A percentile compares a stretch with the other conserved stretches of the same genome.
Conservation (phyloP, 2,329 filamentous ascomycete species). For the Penicillium janthinellum region DNA sequence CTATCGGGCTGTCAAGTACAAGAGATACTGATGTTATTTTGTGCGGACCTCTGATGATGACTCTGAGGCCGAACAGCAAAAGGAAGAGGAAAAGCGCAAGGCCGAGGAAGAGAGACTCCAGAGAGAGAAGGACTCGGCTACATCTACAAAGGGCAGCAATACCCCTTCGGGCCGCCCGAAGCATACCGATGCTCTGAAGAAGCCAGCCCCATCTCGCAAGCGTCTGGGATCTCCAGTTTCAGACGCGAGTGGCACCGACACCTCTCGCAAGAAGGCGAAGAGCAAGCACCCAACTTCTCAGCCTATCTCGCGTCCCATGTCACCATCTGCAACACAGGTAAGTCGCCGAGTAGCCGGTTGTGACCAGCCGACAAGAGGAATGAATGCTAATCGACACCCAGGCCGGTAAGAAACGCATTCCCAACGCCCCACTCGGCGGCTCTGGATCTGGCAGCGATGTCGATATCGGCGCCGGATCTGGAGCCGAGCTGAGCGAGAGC, state of each 20-base stretch:
- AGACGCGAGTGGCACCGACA: slow-evolving; percentile 90
- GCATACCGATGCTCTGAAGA: slow-evolving; percentile 55
- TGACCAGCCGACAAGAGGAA: background rate
- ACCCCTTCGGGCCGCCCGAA: slow-evolving; percentile 64
- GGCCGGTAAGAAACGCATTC: slow-evolving; percentile 56
- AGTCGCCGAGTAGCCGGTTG: slow-evolving; percentile 7
- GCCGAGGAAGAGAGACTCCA: slow-evolving; percentile 54
- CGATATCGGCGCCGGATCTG: slow-evolving; percentile 55
- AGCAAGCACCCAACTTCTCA: slow-evolving; percentile 59
- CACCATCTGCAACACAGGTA: slow-evolving; percentile 61
- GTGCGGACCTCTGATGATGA: slow-evolving; percentile 61
- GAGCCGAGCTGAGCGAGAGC: slow-evolving; percentile 50
- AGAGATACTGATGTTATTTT: slow-evolving; percentile 6
- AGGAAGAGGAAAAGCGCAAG: slow-evolving; percentile 63
- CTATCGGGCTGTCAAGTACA: background rate
- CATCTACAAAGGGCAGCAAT: slow-evolving; percentile 70
- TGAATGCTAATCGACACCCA: slow-evolving; percentile 18
- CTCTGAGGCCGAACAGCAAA: slow-evolving; percentile 64
- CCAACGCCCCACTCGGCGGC: slow-evolving; percentile 33
- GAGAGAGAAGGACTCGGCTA: slow-evolving; percentile 55
- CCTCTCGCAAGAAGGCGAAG: slow-evolving; percentile 75
- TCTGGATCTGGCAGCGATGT: slow-evolving; percentile 58
- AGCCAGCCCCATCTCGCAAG: slow-evolving; percentile 66
- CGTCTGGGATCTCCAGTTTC: slow-evolving; percentile 83
- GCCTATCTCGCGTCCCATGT: slow-evolving; percentile 59